Percentiles rank a stretch among this genome's conserved stretches.
Evolutionary conservation across 2,329 filamentous ascomycete species (phyloP).

Genomic region (Hirsutella minnesotensis): DNA sequence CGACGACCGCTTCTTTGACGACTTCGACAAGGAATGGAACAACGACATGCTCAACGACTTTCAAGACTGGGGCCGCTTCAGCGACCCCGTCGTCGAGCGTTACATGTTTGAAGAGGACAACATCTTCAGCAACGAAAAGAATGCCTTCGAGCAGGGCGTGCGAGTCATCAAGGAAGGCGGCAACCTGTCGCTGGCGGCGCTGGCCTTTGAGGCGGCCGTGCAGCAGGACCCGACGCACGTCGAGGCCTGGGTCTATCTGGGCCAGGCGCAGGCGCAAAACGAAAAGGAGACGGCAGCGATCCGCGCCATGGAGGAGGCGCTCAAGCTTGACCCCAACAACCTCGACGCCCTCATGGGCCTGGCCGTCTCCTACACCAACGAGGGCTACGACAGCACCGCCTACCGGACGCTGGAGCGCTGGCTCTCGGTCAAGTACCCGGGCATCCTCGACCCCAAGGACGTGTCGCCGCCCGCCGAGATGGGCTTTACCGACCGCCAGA

Average conservation of each 20-base stretch:
- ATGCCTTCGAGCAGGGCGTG: conserved; percentile 87
- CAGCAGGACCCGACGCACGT: conserved; percentile 81
- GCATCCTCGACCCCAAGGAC: conserved; percentile 60
- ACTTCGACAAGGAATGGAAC: conserved; percentile 73
- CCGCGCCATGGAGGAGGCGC: conserved; percentile 78
- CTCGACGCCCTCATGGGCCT: conserved; percentile 87
- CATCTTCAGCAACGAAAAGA: conserved; percentile 65
- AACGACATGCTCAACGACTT: conserved; percentile 41
- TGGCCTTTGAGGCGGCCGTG: conserved; percentile 92
- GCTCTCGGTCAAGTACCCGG: conserved; percentile 90
- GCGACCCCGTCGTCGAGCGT: conserved; percentile 70
- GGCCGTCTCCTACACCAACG: conserved; percentile 95
- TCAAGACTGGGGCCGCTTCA: conserved; percentile 53
- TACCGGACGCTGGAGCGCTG: conserved; percentile 94
- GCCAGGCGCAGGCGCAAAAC: conserved; percentile 90
- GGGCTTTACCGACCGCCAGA: conserved; percentile 85
- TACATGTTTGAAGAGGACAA: conserved; percentile 97
- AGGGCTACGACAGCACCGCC: conserved; percentile 93
- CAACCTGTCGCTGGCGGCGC: conserved; percentile 81
- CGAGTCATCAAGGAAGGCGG: conserved; percentile 89
- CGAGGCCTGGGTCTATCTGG: conserved; percentile 87
- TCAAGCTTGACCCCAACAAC: conserved; percentile 80
- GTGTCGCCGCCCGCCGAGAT: conserved; percentile 69
- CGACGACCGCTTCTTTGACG: conserved; percentile 47
- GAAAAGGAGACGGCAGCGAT: conserved; percentile 97